phyloP scores from a whole-genome alignment of 495 filamentous ascomycete genomes.

The Cudoniella acicularis region DNA sequence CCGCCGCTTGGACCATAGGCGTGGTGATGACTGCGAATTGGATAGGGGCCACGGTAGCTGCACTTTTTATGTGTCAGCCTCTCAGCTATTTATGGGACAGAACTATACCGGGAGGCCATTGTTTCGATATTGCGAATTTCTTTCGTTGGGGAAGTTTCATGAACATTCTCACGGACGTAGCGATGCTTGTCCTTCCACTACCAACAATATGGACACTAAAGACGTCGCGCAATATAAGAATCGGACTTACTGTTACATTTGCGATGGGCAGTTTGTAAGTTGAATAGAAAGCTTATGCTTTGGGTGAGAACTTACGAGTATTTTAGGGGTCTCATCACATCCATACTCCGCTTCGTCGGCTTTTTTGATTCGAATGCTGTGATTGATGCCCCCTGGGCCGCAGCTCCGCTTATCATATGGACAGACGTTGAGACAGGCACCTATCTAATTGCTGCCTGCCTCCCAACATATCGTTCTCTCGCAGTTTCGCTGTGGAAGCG shows the following conservation, averaged over 20 bases:
- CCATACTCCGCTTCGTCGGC: neutral
- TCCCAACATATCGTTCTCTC: too few species aligned
- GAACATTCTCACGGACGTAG: slow-evolving; percentile 39
- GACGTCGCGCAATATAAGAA: slow-evolving; percentile 20
- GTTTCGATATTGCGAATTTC: neutral
- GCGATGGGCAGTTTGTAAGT: neutral
- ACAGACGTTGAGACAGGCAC: slow-evolving; percentile 35
- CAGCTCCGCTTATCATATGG: slow-evolving; percentile 31
- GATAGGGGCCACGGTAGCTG: neutral
- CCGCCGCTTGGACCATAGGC: too few species aligned
- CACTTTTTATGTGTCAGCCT: neutral
- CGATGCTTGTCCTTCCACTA: slow-evolving; percentile 37
- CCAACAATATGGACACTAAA: slow-evolving; percentile 32
- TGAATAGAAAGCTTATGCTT: slow-evolving; percentile 17
- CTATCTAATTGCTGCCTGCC: slow-evolving; percentile 35
- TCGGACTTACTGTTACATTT: slow-evolving; percentile 9
- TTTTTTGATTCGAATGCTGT: neutral
- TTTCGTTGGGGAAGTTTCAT: slow-evolving; percentile 4
- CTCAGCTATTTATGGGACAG: neutral
- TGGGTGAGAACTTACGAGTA: neutral
- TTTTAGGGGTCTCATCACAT: neutral
- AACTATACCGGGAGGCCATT: neutral
- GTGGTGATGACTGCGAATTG: too few species aligned
- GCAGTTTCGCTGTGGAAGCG: too few species aligned
- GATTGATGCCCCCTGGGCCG: neutral